Conservation (phyloP, 2,329 filamentous ascomycete species). For the Hymenoscyphus occultus region DNA sequence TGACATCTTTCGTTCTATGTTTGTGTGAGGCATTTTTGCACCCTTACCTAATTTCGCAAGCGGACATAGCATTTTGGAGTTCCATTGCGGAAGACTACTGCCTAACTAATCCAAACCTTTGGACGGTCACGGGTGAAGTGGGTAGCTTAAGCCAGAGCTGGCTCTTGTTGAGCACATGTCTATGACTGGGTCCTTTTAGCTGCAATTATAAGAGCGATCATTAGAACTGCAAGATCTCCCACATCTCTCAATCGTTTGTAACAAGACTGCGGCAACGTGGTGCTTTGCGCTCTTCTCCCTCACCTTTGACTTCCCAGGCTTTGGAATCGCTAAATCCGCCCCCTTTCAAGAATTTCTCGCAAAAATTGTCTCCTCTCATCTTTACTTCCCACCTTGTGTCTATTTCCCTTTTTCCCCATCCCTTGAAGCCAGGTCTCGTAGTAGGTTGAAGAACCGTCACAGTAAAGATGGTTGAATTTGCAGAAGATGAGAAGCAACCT, state of each 20-base stretch:
- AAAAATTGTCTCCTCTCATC: neutral
- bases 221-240: neutral
- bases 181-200: neutral
- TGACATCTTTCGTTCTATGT: slow-evolving; percentile 2
- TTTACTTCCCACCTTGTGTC: neutral
- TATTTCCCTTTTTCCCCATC: neutral
- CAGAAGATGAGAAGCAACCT: slow-evolving; percentile 22
- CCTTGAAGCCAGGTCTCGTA: neutral
- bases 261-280: neutral
- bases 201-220: neutral
- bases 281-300: neutral
- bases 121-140: neutral
- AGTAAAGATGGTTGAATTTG: slow-evolving; percentile 27
- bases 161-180: neutral
- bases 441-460: neutral
- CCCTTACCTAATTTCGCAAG: neutral
- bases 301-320: neutral
- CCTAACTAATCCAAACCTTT: neutral
- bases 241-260: neutral
- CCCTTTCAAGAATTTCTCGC: neutral
- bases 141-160: neutral
- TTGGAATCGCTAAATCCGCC: neutral
- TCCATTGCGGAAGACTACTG: neutral
- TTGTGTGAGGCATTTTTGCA: slow-evolving; percentile 2
- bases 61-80: neutral